Evolutionary conservation across 495 filamentous ascomycete genomes (phyloP), one percentile per base, ranked within the genome.

Genomic region (Penicillium pancosmium): DNA sequence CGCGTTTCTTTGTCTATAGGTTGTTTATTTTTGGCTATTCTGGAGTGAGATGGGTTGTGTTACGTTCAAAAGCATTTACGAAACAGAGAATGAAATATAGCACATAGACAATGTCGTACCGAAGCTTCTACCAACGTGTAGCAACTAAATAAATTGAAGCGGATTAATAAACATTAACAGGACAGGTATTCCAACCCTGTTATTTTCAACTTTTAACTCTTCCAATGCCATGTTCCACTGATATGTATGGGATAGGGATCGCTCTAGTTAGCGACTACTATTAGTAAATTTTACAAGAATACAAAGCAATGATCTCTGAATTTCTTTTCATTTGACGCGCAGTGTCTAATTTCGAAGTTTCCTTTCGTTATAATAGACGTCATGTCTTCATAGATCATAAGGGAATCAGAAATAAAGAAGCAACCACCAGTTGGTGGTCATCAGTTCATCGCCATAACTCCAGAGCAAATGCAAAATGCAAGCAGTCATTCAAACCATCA

Each of bases 31-130:
- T 31, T 31, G 50, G 40, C 33, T 49, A 23, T 54, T 27, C 48
- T 34, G 63, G 54, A 60, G 50, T 64, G 57, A 44, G 50, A 55
- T 38, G 35, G 46, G 46, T 55, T 55, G 15, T 31, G 52, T 55
- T 36, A 38, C 41, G 15, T 58, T 55, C 16, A 56, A 66, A 59
- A 62, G 50, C 50, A 57, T 53, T 64, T 53, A 60, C 54, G 55
- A 54, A 49, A 57, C 34, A 40, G 23, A 40, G 41, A 46, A 46
- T 56, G 53, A 59, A 55, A 61, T 38, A 36, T 50, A 34, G 46
- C 46, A 48, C 46, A 48, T 48, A 48, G 46, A 48, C 46, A 27
- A 48, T 48, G 2, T 10, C 15, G 5, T 38, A 38, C 36, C 12
- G 34, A 3, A 36, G 13, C 11, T 38, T 38, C 36, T 38, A 4